Evolutionary conservation across 495 filamentous ascomycete species (phyloP).

Genomic region (Neurospora sublineolata): DNA sequence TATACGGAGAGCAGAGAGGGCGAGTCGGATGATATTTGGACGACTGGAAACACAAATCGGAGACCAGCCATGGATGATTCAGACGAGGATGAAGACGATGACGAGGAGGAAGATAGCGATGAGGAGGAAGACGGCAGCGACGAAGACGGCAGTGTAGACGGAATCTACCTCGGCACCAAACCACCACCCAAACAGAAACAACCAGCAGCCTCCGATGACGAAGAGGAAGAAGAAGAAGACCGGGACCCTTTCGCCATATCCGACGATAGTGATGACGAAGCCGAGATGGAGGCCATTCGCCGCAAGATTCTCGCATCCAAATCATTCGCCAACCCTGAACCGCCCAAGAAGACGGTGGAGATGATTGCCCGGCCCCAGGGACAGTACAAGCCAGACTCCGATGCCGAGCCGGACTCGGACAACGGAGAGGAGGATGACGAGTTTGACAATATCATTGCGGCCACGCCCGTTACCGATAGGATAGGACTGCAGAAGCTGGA

Average conservation of each 20-base stretch:
- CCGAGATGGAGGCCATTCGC: slow-evolving; percentile 84
- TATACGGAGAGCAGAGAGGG: slow-evolving; percentile 67
- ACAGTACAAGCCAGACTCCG: slow-evolving; percentile 48
- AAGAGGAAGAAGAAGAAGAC: slow-evolving; percentile 21
- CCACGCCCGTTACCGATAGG: slow-evolving; percentile 73
- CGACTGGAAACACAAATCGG: slow-evolving; percentile 74
- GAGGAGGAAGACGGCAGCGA: slow-evolving; percentile 20
- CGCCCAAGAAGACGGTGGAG: slow-evolving; percentile 40
- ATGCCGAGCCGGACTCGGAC: slow-evolving; percentile 62
- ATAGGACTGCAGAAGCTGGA: slow-evolving; percentile 46
- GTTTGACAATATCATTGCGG: slow-evolving; percentile 87
- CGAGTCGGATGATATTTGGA: slow-evolving; percentile 65
- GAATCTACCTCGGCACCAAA: slow-evolving; percentile 47
- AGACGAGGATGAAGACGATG: slow-evolving; percentile 42
- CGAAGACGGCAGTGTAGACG: slow-evolving; percentile 28
- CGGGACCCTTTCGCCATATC: slow-evolving; percentile 63
- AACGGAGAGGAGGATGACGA: slow-evolving; percentile 49
- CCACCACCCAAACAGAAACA: slow-evolving; percentile 25
- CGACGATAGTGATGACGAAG: slow-evolving; percentile 66
- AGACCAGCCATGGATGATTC: slow-evolving; percentile 37
- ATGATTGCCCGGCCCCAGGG: slow-evolving; percentile 44
- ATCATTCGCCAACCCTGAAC: slow-evolving; percentile 58
- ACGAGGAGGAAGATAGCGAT: slow-evolving; percentile 32
- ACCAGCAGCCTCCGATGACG: background rate
- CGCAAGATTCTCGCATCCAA: slow-evolving; percentile 76